phyloP scores from a whole-genome alignment of 345 rosid genomes.

The Ceriops decandra region DNA sequence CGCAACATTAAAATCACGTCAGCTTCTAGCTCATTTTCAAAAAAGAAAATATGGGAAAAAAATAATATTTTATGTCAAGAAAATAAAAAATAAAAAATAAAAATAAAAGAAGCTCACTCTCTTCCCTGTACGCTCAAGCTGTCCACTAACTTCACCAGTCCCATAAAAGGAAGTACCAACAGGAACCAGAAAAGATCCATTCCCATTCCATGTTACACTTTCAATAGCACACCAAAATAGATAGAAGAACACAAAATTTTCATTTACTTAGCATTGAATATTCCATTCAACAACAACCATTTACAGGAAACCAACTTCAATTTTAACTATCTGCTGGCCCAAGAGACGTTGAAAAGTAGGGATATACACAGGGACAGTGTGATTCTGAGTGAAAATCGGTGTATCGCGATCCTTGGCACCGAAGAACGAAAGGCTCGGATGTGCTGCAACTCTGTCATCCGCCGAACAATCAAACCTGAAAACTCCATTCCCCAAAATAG shows the following conservation, averaged over 20 bases:
- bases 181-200: conserved; percentile 30
- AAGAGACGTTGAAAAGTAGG: conserved; percentile 42
- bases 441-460: conserved; percentile 48
- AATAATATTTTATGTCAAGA: too few species aligned
- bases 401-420: conserved; percentile 50
- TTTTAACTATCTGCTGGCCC: conserved; percentile 61
- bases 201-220: neutral
- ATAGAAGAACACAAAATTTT: neutral
- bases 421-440: conserved; percentile 69
- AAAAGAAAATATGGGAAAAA: neutral
- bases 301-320: conserved; percentile 44
- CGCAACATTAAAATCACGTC: neutral
- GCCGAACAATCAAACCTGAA: conserved; percentile 72
- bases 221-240: neutral
- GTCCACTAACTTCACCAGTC: conserved; percentile 95
- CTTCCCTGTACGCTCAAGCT: conserved; percentile 85
- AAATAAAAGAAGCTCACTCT: conserved; percentile 44
- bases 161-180: conserved; percentile 83
- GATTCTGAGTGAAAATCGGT: conserved; percentile 31
- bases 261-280: neutral
- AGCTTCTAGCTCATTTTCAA: neutral
- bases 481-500: conserved; percentile 68
- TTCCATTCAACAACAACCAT: neutral
- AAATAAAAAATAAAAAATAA: too few species aligned
- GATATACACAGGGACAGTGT: conserved; percentile 42